Evolutionary conservation across 306 rosid species (phyloP), one percentile per base, ranked within the genome.

Genomic region (Bauhinia variegata): DNA sequence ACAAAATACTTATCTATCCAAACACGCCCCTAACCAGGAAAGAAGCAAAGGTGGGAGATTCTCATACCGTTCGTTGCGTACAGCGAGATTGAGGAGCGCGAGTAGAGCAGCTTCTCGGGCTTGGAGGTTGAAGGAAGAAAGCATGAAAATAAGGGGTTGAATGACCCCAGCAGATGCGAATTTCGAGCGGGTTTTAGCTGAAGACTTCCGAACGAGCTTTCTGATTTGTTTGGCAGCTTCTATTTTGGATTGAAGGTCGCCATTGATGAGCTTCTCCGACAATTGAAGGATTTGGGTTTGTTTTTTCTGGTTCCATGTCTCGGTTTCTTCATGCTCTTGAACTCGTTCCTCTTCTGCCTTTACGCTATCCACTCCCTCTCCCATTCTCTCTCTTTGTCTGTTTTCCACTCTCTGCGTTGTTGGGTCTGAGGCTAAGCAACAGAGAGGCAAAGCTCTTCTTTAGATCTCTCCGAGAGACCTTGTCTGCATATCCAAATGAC

Each of bases 61-160:
- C 9, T 36, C 54, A 46, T 37, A 91, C 97, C 93, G 65, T 72
- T 88, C 96, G 31, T 91, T 82, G 48, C 93, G 89, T 44, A 85
- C 95, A 15, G 97, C 97, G 43, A 91, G 93, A 54, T 91, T 91
- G 79, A 91, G 97, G 39, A 91, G 93, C 18, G 96, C 97, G 18
- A 91, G 96, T 50, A 91, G 93, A 65, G 97, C 83, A 61, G 92
- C 86, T 47, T 91, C 80, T 15, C 91, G 89, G 1, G 97, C 96
- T 41, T 86, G 93, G 15, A 85, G 78, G 73, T 81, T 75, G 12
- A 83, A 81, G 49, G 96, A 84, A 62, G 84, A 83, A 30, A 91
- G 96, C 97, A 91, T 91, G 66, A 69, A 68, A 32, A 91, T 89
- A 17, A 91, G 82, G 1, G 96, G 97, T 62, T 82, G 87, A 71